phyloP scores from a whole-genome alignment of 2,329 filamentous ascomycete species.

The Pseudocercospora ulei region DNA sequence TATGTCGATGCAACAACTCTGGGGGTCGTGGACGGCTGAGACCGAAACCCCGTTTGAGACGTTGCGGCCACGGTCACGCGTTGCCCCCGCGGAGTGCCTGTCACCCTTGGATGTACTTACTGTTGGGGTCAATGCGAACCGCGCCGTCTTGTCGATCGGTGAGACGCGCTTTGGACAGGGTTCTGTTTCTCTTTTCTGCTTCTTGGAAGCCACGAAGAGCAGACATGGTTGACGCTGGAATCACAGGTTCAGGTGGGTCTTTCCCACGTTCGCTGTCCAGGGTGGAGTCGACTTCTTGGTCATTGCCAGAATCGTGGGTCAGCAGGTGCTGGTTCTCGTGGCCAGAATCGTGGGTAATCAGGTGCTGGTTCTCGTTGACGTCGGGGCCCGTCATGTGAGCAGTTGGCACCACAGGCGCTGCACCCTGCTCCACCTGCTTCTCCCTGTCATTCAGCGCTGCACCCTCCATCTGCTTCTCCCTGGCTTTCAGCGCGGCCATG shows the following conservation, averaged over 20 bases:
- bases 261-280: background rate
- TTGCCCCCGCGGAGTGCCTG: too few species aligned
- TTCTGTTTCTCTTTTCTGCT: constrained; percentile 9
- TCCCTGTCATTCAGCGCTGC: constrained; percentile 18
- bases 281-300: constrained; percentile 4
- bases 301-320: constrained; percentile 10
- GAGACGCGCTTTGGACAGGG: constrained; percentile 14
- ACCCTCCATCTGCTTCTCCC: constrained; percentile 16
- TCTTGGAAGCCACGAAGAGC: constrained; percentile 4
- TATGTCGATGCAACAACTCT: too few species aligned
- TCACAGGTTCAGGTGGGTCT: background rate
- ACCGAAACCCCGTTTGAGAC: too few species aligned
- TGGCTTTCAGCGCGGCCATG: constrained; percentile 18
- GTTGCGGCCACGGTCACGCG: too few species aligned
- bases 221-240: background rate
- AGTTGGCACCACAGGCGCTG: too few species aligned
- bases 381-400: constrained; percentile 17
- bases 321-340: constrained; percentile 5
- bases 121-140: constrained; percentile 12
- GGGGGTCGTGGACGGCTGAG: too few species aligned
- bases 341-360: constrained; percentile 8
- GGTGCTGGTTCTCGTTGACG: background rate
- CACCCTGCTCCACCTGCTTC: constrained; percentile 14
- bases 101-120: too few species aligned
- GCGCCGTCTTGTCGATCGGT: constrained; percentile 27